Percentiles rank a stretch among this genome's conserved stretches.
These are phyloP conservation scores for Rhynchospora tenuis DNA, from an alignment of 176 grass and related monocot species.

Conservation along the genomic window DNA sequence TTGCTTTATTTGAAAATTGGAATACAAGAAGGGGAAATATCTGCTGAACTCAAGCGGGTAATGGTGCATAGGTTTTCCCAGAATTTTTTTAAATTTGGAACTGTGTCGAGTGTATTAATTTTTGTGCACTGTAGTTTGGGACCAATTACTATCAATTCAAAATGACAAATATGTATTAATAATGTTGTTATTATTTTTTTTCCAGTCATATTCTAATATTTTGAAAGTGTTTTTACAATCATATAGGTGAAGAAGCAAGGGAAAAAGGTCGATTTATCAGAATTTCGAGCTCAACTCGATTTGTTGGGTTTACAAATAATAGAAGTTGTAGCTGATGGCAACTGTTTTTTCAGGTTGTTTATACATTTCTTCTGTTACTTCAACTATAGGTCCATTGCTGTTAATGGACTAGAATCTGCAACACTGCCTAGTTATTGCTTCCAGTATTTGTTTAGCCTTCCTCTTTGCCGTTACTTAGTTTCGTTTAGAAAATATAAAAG, in stretches of 20 bases:
- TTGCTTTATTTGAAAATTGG: neutral
- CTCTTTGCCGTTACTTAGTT: neutral
- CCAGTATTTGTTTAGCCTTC: neutral
- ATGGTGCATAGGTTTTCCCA: neutral
- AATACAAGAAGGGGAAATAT: neutral
- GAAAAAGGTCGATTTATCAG: constrained; percentile 58
- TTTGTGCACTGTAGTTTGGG: neutral
- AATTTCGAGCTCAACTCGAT: constrained; percentile 62
- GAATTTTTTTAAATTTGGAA: neutral
- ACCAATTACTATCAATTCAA: neutral
- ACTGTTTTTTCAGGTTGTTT: constrained; percentile 92
- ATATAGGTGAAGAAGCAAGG: constrained; percentile 61
- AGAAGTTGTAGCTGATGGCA: constrained; percentile 74
- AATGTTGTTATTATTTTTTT: neutral
- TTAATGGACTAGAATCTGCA: neutral
- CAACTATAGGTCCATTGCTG: neutral
- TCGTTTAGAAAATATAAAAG: neutral
- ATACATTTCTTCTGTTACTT: constrained; percentile 4
- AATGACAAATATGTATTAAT: neutral
- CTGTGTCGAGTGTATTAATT: neutral
- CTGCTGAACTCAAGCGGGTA: neutral
- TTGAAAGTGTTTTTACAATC: neutral
- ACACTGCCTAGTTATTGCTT: neutral
- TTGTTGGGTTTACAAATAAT: constrained; percentile 59
- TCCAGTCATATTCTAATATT: neutral